Base-by-base conservation (phyloP, 139 green algal species). In the Tetradesmus lagerheimii region DNA sequence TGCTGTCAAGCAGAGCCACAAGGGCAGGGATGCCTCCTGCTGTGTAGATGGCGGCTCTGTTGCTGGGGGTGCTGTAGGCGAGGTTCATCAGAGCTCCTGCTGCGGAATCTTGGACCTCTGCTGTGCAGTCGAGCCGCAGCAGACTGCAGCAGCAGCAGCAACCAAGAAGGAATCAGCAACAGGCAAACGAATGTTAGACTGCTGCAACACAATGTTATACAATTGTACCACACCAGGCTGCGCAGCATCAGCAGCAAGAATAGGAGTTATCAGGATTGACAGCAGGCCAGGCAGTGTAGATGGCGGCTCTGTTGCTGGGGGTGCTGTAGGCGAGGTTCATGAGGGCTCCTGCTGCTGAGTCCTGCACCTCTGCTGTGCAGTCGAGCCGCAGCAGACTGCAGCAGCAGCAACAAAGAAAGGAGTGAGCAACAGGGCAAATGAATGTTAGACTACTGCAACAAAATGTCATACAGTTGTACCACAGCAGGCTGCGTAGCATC, bases 241-340 rank as follows among this genome's bases (percentile, higher is more conserved):
- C n/a, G n/a, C n/a, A n/a, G n/a, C n/a, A n/a, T n/a, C n/a, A n/a
- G n/a, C n/a, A n/a, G n/a, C n/a, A n/a, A n/a, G n/a, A n/a, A n/a
- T n/a, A n/a, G n/a, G n/a, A n/a, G n/a, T n/a, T n/a, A n/a, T n/a
- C n/a, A n/a, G n/a, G n/a, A n/a, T n/a, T n/a, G 23, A 23, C 20
- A 75, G 62, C 62, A 75, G 62, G 62, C 18, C 20, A 18, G 23
- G 77, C 77, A n/a, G 34, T 38, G 34, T 41, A 5, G 18, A 83
- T 83, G 34, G 41, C 41, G 14, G 39, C 35, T 53, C 77, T 53
- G 77, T 83, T 83, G 35, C 41, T 43, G 11, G 41, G 77, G 38
- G 77, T 83, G 77, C 77, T 83, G 77, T 83, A 83, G 20, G 77
- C 77, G 8, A 83, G 39, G 77, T 83, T 83, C 77, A 83, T 83